A percentile compares a stretch with the other conserved stretches of the same genome.
Evolutionary conservation across 345 rosid species (phyloP).

Genomic region (Boechera divaricarpa): DNA sequence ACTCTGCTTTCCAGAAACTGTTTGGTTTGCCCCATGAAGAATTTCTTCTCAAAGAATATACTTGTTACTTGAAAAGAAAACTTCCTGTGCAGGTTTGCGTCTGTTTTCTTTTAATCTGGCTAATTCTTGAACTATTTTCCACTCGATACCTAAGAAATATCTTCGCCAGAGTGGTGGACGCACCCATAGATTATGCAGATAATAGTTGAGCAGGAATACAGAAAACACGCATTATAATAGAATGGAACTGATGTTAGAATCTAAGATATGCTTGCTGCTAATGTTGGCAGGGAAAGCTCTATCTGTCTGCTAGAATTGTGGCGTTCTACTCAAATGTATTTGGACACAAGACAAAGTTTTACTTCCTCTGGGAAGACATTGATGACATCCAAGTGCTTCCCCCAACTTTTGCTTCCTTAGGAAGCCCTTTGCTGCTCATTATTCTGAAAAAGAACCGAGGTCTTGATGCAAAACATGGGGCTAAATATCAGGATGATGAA

Average conservation of each 20-base stretch:
- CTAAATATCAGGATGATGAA: slow-evolving; percentile 80
- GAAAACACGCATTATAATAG: background rate
- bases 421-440: slow-evolving; percentile 74
- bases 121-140: background rate
- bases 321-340: slow-evolving; percentile 88
- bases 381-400: slow-evolving; percentile 76
- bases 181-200: background rate
- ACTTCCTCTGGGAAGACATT: slow-evolving; percentile 90
- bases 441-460: slow-evolving; percentile 68
- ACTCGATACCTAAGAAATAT: background rate
- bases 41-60: slow-evolving; percentile 78
- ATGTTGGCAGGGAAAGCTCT: slow-evolving; percentile 72
- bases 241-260: background rate
- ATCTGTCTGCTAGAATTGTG: slow-evolving; percentile 84
- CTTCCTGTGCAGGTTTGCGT: slow-evolving; percentile 78
- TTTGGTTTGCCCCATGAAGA: slow-evolving; percentile 90
- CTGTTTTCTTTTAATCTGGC: background rate
- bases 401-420: slow-evolving; percentile 72
- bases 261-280: background rate
- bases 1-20: slow-evolving; percentile 75
- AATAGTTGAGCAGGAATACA: background rate
- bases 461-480: slow-evolving; percentile 78
- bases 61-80: slow-evolving; percentile 82
- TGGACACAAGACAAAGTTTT: slow-evolving; percentile 82
- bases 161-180: background rate